Conservation (phyloP, 805 yeast species). For the Sugiyamaella marilandica region DNA sequence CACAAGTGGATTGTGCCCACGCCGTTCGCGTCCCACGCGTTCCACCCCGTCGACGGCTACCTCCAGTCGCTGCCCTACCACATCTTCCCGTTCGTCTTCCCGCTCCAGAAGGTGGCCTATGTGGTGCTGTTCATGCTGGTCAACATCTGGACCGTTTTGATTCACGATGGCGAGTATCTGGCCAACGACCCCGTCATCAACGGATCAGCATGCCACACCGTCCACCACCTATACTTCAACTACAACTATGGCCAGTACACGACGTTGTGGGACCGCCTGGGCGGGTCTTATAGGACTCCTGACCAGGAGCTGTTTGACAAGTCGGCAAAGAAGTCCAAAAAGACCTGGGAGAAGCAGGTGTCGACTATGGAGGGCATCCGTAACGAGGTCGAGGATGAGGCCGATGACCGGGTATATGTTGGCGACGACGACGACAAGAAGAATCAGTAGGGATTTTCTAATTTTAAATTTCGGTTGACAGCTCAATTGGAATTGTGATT, state of each 20-base stretch:
- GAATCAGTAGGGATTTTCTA: slow-evolving; percentile 3
- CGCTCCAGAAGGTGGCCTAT: slow-evolving; percentile 83
- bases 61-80: slow-evolving; percentile 92
- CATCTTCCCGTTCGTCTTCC: slow-evolving; percentile 84
- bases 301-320: slow-evolving; percentile 79
- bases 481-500: too few relatives aligned
- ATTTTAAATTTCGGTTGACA: too few relatives aligned
- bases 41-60: slow-evolving; percentile 98
- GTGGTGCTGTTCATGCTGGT: slow-evolving; percentile 81
- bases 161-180: slow-evolving; percentile 95
- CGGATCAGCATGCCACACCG: slow-evolving; percentile 98
- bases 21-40: slow-evolving; percentile 97
- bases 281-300: slow-evolving; percentile 89
- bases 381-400: slow-evolving; percentile 70
- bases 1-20: slow-evolving; percentile 99
- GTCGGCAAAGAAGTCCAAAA: slow-evolving; percentile 48
- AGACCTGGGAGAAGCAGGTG: slow-evolving; percentile 67
- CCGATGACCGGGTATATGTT: slow-evolving; percentile 67
- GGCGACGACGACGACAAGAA: slow-evolving; percentile 12
- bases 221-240: slow-evolving; percentile 94
- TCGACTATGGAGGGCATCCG: slow-evolving; percentile 74
- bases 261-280: slow-evolving; percentile 96
- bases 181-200: slow-evolving; percentile 90
- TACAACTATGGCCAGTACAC: slow-evolving; percentile 98
- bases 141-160: slow-evolving; percentile 97